Percentiles rank a stretch among this genome's conserved stretches.
phyloP scores from a whole-genome alignment of 2,329 filamentous ascomycete genomes.

The Cercospora sp. region DNA sequence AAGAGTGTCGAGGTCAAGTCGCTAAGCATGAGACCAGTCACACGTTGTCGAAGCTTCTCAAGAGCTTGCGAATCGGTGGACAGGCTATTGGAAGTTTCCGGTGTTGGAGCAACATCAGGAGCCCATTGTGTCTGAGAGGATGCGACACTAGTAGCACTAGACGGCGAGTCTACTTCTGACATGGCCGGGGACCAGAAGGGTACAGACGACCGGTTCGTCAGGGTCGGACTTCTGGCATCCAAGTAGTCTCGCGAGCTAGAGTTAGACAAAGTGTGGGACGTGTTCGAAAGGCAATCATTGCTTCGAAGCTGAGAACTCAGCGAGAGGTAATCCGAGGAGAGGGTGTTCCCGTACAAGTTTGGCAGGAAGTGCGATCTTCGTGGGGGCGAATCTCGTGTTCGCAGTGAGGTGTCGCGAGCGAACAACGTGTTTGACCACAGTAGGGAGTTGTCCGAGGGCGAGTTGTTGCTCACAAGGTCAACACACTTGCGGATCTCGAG shows the following conservation, averaged over 20 bases:
- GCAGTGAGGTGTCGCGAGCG: conserved; percentile 56
- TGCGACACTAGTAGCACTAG: conserved; percentile 61
- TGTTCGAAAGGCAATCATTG: conserved; percentile 31
- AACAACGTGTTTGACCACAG: conserved; percentile 92
- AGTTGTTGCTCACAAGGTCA: conserved; percentile 75
- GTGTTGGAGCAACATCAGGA: conserved; percentile 13
- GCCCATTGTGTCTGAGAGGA: conserved; percentile 27
- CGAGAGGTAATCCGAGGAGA: conserved; percentile 23
- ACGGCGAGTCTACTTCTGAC: conserved; percentile 63
- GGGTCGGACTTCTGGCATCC: conserved; percentile 64
- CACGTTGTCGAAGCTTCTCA: conserved; percentile 54
- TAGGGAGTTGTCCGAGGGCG: conserved; percentile 73
- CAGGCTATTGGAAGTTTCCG: not conserved
- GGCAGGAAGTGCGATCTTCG: conserved; percentile 15
- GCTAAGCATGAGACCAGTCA: conserved; percentile 82
- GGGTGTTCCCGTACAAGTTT: conserved; percentile 16
- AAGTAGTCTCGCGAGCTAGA: conserved; percentile 62
- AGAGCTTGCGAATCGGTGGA: conserved; percentile 54
- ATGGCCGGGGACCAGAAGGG: conserved; percentile 92
- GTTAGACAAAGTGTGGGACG: conserved; percentile 34
- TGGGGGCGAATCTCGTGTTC: conserved; percentile 10
- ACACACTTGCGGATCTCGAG: conserved; percentile 87
- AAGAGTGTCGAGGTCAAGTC: conserved; percentile 87
- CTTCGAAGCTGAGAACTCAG: conserved; percentile 29
- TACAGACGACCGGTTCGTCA: conserved; percentile 71